Percentiles rank a stretch among this genome's conserved stretches.
phyloP scores from a whole-genome alignment of 768 basidiomycete genomes.

The Pleurotus sapidus region DNA sequence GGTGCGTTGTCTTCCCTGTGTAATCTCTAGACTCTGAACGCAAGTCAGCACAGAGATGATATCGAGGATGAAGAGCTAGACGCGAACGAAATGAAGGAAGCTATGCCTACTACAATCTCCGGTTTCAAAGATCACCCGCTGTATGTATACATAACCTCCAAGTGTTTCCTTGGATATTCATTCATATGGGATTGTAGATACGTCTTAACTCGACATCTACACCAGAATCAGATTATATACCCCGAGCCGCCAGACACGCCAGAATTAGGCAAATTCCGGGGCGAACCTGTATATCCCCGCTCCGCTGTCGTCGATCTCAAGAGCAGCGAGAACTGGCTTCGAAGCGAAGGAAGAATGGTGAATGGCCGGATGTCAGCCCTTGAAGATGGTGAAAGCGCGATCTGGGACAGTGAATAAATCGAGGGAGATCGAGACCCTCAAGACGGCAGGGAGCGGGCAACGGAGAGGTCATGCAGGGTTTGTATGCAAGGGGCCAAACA shows the following conservation, averaged over 20 bases:
- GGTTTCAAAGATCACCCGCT: conserved; percentile 97
- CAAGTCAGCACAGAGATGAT: conserved; percentile 80
- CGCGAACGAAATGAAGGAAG: conserved; percentile 74
- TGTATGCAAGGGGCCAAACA: conserved; percentile 86
- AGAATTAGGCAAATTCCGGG: conserved; percentile 90
- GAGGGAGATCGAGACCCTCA: conserved; percentile 58
- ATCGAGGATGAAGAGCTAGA: conserved; percentile 89
- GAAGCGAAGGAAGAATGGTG: conserved; percentile 70
- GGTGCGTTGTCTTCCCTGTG: conserved; percentile 41
- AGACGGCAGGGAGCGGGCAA: conserved; percentile 39
- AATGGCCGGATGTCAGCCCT: conserved; percentile 73
- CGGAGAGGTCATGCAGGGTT: conserved; percentile 75
- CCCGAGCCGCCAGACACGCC: conserved; percentile 57
- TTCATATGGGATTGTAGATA: conserved; percentile 45
- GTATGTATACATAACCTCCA: conserved; percentile 36
- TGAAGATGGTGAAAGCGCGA: conserved; percentile 87
- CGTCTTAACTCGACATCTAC: conserved; percentile 83
- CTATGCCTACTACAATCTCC: conserved; percentile 86
- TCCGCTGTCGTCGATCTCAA: conserved; percentile 82
- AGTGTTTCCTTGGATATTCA: background rate
- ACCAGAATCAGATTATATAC: conserved; percentile 81
- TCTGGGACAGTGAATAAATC: conserved; percentile 76
- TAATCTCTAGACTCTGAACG: conserved; percentile 15
- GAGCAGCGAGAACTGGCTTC: conserved; percentile 94
- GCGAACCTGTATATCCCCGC: conserved; percentile 89